A percentile compares a stretch with the other conserved stretches of the same genome.
These are phyloP conservation scores for Ustilago nuda DNA, from an alignment of 1,284 basidiomycete genomes.

Conservation along the genomic window DNA sequence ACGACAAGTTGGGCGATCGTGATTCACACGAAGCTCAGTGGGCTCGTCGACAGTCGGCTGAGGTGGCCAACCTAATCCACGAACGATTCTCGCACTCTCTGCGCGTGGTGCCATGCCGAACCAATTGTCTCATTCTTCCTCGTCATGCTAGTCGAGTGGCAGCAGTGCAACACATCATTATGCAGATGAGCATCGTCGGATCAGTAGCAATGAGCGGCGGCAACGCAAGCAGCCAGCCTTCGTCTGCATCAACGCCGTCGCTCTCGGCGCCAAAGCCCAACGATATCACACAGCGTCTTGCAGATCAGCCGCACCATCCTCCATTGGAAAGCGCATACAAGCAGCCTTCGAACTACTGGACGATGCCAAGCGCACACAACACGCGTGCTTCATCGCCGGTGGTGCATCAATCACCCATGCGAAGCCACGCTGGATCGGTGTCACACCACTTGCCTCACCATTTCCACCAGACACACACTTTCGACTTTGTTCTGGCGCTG, in stretches of 20 bases:
- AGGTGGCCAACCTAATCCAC: conserved; percentile 88
- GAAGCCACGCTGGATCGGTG: conserved; percentile 27
- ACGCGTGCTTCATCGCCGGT: conserved; percentile 36
- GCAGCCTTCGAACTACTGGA: conserved; percentile 61
- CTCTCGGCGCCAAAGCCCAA: conserved; percentile 26
- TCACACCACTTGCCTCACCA: conserved; percentile 45
- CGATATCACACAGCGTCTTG: conserved; percentile 39
- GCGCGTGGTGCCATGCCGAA: conserved; percentile 60
- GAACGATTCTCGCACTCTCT: conserved; percentile 67
- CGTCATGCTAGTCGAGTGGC: conserved; percentile 84
- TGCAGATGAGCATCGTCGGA: conserved; percentile 53
- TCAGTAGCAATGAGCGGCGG: conserved; percentile 14
- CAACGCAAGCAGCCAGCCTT: conserved; percentile 19
- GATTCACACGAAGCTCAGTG: conserved; percentile 77
- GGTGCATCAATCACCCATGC: conserved; percentile 27
- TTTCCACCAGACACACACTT: conserved; percentile 54
- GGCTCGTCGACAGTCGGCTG: conserved; percentile 85
- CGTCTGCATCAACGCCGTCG: conserved; percentile 32
- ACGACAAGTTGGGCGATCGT: conserved; percentile 70
- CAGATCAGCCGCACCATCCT: conserved; percentile 43
- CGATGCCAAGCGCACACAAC: conserved; percentile 35
- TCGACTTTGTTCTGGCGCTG: conserved; percentile 66
- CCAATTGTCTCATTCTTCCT: conserved; percentile 79
- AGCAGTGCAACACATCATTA: conserved; percentile 74
- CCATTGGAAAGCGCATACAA: conserved; percentile 54